Evolutionary conservation across 345 rosid genomes (phyloP), one percentile per base, ranked within the genome.

Genomic region (Iberis pinnata): DNA sequence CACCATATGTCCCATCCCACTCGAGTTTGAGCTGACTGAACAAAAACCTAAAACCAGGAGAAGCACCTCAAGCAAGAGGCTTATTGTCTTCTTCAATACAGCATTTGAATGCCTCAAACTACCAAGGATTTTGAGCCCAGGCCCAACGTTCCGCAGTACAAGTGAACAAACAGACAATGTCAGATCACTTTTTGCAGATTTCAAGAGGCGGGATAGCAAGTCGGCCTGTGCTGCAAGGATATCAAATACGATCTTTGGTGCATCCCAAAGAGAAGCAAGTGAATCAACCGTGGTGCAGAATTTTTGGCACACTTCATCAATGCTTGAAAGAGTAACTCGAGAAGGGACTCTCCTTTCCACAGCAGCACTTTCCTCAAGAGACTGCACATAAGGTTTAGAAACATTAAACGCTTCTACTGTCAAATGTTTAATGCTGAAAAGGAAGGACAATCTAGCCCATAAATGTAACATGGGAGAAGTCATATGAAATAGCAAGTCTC

Each of bases 191-290:
- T 49, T 54, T 6, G 63, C 73, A 9, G 75, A 73, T 76, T 78
- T 80, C 56, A 75, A 66, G 42, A 88, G 76, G 66, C 59, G 70
- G 47, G 79, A 76, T 64, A 92, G 77, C 49, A 92, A 57, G 64
- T 84, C 89, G 35, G 77, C 79, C 63, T 83, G 83, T 49, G 86
- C 83, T 41, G 74, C 52, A 54, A 92, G 84, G 56, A 70, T 73
- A 68, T 76, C 75, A 53, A 81, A 71, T 48, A 77, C 70, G 58
- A 73, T 73, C 61, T 75, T 58, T 4, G 86, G 65, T 29, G 79
- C 77, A 61, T 78, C 83, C 51, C 71, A 58, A 37, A 63, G 46
- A 26, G 78, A 70, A 57, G 70, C 72, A 51, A 87, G 65, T 35
- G 73, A 72, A 56, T 71, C 80, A 22, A 81, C 65, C 1, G 69